Evolutionary conservation across 2,329 filamentous ascomycete genomes (phyloP), one percentile per base, ranked within the genome.

Genomic region (Fusarium nygamai): DNA sequence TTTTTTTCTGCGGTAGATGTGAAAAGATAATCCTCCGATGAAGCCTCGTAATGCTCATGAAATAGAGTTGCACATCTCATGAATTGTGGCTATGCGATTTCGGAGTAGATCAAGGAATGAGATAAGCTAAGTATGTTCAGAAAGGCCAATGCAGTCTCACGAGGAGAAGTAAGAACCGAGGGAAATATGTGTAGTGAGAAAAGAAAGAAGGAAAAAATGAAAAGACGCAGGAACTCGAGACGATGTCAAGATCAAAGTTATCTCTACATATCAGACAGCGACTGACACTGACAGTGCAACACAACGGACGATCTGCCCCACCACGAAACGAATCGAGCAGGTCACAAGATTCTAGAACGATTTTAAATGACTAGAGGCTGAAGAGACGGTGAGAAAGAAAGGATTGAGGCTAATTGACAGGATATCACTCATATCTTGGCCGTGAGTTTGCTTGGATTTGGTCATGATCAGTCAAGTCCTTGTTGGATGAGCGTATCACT

Each of bases 321-420:
- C 72, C 61, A 63, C 61, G 64, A 69, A 71, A 71, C 66, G 13
- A 75, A 75, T 67, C 29, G 29, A 74, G 72, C 57, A 74, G 72
- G 72, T 74, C 72, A 75, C 64, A 75, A 56, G 64, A 73, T 73
- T 75, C 64, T 73, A 59, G 72, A 70, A 64, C 53, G 20, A 29
- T 43, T 34, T 36, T 5, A 3, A 41, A 11, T 41, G 34, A 34
- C 61, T 60, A 53, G 58, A 61, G 50, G 16, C 14, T n/a, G 24
- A 61, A 73, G 64, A 70, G 46, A 74, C 72, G 72, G 69, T 73
- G 72, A 73, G 61, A 61, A 46, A 29, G 44, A 9, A 65, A 29
- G 36, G 48, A 6, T 29, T 53, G 50, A 22, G 44, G 50, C 20
- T 50, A 46, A 12, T 51, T 36, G 6, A 46, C 14, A 34, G 24